Evolutionary conservation across 352 stramenopile species (phyloP).

Genomic region (Globisporangium ultimum): DNA sequence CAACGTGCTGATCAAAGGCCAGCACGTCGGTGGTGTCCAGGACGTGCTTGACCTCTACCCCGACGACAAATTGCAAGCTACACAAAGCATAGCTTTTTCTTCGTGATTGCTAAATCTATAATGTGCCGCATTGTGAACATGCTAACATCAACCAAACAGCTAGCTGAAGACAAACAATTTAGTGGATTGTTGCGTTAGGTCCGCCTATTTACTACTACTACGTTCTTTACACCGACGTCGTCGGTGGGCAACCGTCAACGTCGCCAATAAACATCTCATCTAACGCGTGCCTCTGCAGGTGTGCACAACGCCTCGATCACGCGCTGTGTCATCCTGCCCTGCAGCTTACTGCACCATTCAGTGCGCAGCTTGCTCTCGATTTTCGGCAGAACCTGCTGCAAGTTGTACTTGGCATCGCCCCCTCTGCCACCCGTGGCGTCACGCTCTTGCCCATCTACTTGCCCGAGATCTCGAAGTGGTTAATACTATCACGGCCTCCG

Average conservation of each 20-base stretch:
- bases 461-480: conserved; percentile 94
- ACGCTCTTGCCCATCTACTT: conserved; percentile 88
- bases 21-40: conserved; percentile 95
- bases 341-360: conserved; percentile 91
- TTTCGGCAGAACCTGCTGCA: conserved; percentile 86
- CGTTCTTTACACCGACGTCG: conserved; percentile 85
- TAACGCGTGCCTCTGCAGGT: conserved; percentile 63
- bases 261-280: conserved; percentile 97
- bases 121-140: no score
- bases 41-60: conserved; percentile 48
- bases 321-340: conserved; percentile 91
- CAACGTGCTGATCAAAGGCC: conserved; percentile 97
- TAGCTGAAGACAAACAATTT: no score
- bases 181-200: no score
- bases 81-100: no score
- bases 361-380: conserved; percentile 76
- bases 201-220: no score
- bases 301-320: conserved; percentile 93
- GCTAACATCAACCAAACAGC: no score
- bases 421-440: conserved; percentile 69
- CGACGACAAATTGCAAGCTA: conserved; percentile 42
- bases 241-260: conserved; percentile 91
- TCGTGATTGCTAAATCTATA: no score
- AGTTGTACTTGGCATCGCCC: conserved; percentile 90
- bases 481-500: conserved; percentile 92